phyloP scores from a whole-genome alignment of 768 basidiomycete species.

The Mrakia hoshinonis region DNA sequence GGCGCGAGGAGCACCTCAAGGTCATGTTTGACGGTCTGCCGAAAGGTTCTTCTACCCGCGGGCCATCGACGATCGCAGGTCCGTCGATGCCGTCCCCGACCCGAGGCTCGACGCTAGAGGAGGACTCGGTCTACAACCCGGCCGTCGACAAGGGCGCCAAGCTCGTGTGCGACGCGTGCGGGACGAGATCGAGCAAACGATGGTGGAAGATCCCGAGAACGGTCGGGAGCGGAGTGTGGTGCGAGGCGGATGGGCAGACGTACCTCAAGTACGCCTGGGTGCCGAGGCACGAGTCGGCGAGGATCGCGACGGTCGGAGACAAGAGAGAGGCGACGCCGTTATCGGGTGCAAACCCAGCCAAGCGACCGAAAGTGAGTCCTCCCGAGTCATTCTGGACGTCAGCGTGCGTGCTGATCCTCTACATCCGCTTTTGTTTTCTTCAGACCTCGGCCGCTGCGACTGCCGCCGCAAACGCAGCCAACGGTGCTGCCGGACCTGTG shows the following conservation, averaged over 20 bases:
- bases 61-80: not conserved
- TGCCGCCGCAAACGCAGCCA: not conserved
- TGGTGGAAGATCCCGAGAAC: slow-evolving; percentile 26
- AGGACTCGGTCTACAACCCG: slow-evolving; percentile 1
- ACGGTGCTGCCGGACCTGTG: not conserved
- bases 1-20: slow-evolving; percentile 15
- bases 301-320: not conserved
- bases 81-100: not conserved
- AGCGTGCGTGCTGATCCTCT: not conserved
- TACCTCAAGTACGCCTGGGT: slow-evolving; percentile 18
- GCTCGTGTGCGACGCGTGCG: slow-evolving; percentile 17
- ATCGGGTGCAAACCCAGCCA: not conserved
- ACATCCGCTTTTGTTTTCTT: not conserved
- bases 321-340: slow-evolving; percentile 7
- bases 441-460: not conserved
- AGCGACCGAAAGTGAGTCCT: not conserved
- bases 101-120: not conserved
- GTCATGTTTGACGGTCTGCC: slow-evolving; percentile 9
- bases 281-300: slow-evolving; percentile 12
- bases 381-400: too few relatives aligned
- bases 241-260: slow-evolving; percentile 5
- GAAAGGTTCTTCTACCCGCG: not conserved
- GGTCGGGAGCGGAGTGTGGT: slow-evolving; percentile 19
- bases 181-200: not conserved
- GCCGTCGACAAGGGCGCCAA: not conserved